Conservation (phyloP, 2,329 filamentous ascomycete genomes). For the Xylariaceae sp. region DNA sequence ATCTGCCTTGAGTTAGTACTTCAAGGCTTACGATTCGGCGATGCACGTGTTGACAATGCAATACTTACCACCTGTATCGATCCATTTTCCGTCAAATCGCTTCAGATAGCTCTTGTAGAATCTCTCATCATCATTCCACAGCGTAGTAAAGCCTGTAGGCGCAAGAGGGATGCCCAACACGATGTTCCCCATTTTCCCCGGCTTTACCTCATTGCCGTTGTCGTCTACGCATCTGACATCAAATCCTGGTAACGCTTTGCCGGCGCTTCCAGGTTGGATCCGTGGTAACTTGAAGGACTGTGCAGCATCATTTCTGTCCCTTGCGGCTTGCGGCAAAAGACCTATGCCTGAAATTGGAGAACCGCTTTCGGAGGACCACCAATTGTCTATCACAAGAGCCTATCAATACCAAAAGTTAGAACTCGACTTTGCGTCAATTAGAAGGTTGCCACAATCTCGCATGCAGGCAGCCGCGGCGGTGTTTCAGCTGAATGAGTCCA, state of each 20-base stretch:
- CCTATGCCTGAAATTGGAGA: conserved; percentile 56
- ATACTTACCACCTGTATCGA: conserved; percentile 67
- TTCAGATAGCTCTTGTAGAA: conserved; percentile 84
- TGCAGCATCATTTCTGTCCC: conserved; percentile 43
- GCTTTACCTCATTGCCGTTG: conserved; percentile 64
- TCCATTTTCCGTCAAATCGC: conserved; percentile 75
- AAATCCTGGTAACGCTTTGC: conserved; percentile 88
- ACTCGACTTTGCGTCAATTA: no score
- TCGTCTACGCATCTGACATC: conserved; percentile 84
- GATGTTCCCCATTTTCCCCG: conserved; percentile 83
- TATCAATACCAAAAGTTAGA: conserved; percentile 23
- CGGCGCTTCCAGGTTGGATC: conserved; percentile 81
- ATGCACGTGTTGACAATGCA: neutral
- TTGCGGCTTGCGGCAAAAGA: conserved; percentile 54
- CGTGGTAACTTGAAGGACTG: conserved; percentile 41
- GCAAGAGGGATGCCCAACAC: conserved; percentile 79
- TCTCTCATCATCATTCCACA: conserved; percentile 81
- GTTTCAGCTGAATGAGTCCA: no score
- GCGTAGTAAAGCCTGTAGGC: conserved; percentile 77
- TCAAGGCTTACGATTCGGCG: no score
- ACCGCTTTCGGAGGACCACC: conserved; percentile 59
- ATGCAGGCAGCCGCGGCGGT: no score
- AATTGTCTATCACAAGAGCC: conserved; percentile 55
- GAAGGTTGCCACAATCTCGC: no score
- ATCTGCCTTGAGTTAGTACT: conserved; percentile 41